phyloP scores from a whole-genome alignment of 1,284 basidiomycete genomes.

The Spongiforma sp. region DNA sequence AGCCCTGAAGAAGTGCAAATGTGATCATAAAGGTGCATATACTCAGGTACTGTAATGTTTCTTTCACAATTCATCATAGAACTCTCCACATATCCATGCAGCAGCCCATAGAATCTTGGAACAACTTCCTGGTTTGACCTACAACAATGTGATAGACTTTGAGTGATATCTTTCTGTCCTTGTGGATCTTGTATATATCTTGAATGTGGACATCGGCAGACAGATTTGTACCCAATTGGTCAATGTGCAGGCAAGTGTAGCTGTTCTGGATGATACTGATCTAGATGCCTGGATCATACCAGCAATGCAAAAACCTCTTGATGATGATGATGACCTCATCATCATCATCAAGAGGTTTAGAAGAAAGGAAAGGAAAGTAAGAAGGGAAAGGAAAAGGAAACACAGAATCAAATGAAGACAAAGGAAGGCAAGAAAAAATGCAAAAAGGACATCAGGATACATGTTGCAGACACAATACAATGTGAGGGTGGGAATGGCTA shows the following conservation, averaged over 20 bases:
- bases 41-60: not conserved
- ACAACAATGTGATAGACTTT: constrained; percentile 90
- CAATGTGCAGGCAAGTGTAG: constrained; percentile 88
- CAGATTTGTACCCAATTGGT: constrained; percentile 85
- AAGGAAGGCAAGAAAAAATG: constrained; percentile 39
- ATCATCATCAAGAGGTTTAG: too few species aligned
- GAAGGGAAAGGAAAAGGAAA: constrained; percentile 55
- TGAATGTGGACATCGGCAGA: constrained; percentile 75
- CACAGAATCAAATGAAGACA: constrained; percentile 34
- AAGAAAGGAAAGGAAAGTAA: constrained; percentile 44
- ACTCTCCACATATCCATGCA: constrained; percentile 95
- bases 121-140: constrained; percentile 79
- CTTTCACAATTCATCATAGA: constrained; percentile 56
- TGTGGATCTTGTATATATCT: constrained; percentile 87
- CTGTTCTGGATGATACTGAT: constrained; percentile 84
- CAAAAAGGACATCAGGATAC: constrained; percentile 74
- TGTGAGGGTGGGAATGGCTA: constrained; percentile 87
- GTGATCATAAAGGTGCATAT: not conserved
- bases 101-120: constrained; percentile 90
- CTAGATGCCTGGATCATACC: constrained; percentile 86
- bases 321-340: constrained; percentile 35
- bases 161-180: constrained; percentile 97
- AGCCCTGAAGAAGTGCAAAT: not conserved
- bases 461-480: constrained; percentile 84
- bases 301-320: constrained; percentile 52